Conservation (phyloP, 2,329 filamentous ascomycete species). For the Arachnomyces sp. region DNA sequence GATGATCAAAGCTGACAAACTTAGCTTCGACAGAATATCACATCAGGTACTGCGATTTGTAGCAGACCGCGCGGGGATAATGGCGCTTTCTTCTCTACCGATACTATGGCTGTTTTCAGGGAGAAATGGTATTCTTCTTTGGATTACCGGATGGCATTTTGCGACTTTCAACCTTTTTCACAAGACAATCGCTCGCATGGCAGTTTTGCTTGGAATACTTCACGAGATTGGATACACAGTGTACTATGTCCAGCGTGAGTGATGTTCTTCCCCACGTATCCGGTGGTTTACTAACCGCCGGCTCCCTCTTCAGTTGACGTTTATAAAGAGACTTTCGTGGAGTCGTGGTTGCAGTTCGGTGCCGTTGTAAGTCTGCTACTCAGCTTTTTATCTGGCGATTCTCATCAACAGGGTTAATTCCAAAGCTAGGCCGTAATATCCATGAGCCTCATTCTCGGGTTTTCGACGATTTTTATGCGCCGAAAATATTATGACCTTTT, state of each 20-base stretch:
- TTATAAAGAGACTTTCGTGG: conserved; percentile 7
- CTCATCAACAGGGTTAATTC: neutral
- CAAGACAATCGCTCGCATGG: conserved; percentile 56
- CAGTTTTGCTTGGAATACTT: conserved; percentile 54
- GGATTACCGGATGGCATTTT: conserved; percentile 63
- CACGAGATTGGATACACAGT: conserved; percentile 56
- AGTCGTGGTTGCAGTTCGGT: conserved; percentile 16
- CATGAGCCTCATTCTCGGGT: conserved; percentile 32
- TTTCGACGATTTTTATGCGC: conserved; percentile 39
- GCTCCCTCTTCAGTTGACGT: too few relatives aligned
- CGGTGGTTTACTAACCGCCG: too few relatives aligned
- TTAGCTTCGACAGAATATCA: conserved; percentile 10
- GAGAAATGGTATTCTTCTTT: conserved; percentile 59
- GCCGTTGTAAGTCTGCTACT: conserved; percentile 17
- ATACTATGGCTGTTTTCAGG: conserved; percentile 60
- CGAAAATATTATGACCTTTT: conserved; percentile 37
- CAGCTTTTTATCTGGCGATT: too few relatives aligned
- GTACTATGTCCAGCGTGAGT: conserved; percentile 16
- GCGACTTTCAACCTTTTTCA: conserved; percentile 61
- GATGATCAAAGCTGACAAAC: neutral
- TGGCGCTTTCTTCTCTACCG: conserved; percentile 58
- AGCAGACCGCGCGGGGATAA: conserved; percentile 56
- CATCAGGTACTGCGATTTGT: conserved; percentile 48
- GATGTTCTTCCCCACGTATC: too few relatives aligned
- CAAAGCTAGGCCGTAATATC: conserved; percentile 20